Base-by-base conservation (phyloP, 345 rosid species). In the Pugionium cornutum region DNA sequence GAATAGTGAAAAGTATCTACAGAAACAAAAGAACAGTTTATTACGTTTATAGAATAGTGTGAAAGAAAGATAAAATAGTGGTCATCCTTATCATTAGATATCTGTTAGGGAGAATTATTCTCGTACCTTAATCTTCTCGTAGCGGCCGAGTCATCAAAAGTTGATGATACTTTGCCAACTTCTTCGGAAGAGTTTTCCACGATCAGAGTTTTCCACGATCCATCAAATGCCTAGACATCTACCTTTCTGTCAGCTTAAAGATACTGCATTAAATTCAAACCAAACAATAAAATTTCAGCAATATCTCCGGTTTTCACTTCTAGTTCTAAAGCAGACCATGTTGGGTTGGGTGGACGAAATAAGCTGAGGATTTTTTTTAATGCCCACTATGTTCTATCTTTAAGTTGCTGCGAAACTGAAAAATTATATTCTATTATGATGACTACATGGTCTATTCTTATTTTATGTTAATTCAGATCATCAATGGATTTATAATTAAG, bases 101-200 rank as follows among this genome's bases (percentile, higher is more conserved):
- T 18, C 18, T 18, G 18, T 18, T 18, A 18, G 18, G 18, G 53
- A 70, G 56, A 64, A 47, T 32, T 33, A 47, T 39, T 56, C 33
- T 25, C 40, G 35, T 56, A 71, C 75, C 70, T 18, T 46, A 48
- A 48, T 63, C 51, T 53, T 28, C 36, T 32, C 62, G 26, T 30
- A 44, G 68, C 53, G 54, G 48, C 35, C 4, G 63, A 65, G 76
- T 72, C 76, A 65, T 50, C 39, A 18, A 18, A 18, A 18, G 18
- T 18, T 18, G 64, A 44, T 51, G 71, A 58, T 72, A 58, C 71
- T 65, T 72, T 65, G 56, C 76, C 68, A 53, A 62, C 68, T 64
- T 72, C 42, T 57, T 50, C 25, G 31, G 61, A 25, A 65, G 66
- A 72, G 65, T 65, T 53, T 64, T 58, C 55, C 34, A 18, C 10